A percentile compares a stretch with the other conserved stretches of the same genome.
These are phyloP conservation scores for Lecanoromycetidae sp. DNA, from an alignment of 2,329 filamentous ascomycete species.

Conservation along the genomic window DNA sequence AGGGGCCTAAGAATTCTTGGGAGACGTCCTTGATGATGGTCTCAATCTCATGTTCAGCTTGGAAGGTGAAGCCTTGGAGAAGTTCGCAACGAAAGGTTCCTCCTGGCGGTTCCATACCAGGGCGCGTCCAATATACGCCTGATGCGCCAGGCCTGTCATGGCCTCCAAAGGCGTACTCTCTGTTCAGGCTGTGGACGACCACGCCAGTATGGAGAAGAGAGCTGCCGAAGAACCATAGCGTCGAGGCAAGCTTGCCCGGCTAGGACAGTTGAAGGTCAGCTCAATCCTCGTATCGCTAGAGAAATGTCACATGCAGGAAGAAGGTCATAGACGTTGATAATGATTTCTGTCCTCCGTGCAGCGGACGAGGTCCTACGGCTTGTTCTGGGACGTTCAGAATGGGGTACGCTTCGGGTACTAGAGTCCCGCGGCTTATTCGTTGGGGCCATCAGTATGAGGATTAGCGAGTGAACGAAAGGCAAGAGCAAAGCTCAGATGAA, in stretches of 20 bases:
- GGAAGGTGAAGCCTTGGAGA: slow-evolving; percentile 67
- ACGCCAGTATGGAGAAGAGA: slow-evolving; percentile 73
- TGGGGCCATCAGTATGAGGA: too few species aligned
- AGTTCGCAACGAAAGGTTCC: slow-evolving; percentile 65
- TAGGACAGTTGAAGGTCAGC: slow-evolving; percentile 25
- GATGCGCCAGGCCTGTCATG: slow-evolving; percentile 59
- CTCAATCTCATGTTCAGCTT: slow-evolving; percentile 57
- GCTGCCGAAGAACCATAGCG: slow-evolving; percentile 66
- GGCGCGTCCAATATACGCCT: slow-evolving; percentile 73
- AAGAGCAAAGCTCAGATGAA: too few species aligned
- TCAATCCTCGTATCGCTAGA: not conserved
- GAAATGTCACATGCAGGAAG: slow-evolving; percentile 44
- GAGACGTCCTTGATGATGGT: slow-evolving; percentile 55
- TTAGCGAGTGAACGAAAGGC: too few species aligned
- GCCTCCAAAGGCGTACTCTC: slow-evolving; percentile 76
- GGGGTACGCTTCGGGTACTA: too few species aligned
- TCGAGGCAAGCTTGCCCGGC: slow-evolving; percentile 61
- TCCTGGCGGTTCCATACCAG: slow-evolving; percentile 59
- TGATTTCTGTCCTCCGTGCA: slow-evolving; percentile 58
- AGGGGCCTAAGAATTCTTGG: slow-evolving; percentile 59
- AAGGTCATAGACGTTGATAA: slow-evolving; percentile 68
- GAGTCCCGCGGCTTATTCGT: too few species aligned
- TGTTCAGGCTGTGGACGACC: slow-evolving; percentile 54
- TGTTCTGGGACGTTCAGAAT: slow-evolving; percentile 16
- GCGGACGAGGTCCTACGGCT: slow-evolving; percentile 55